phyloP scores from a whole-genome alignment of 192 early-diverging fungal genomes.

The Dissophora ornata region DNA sequence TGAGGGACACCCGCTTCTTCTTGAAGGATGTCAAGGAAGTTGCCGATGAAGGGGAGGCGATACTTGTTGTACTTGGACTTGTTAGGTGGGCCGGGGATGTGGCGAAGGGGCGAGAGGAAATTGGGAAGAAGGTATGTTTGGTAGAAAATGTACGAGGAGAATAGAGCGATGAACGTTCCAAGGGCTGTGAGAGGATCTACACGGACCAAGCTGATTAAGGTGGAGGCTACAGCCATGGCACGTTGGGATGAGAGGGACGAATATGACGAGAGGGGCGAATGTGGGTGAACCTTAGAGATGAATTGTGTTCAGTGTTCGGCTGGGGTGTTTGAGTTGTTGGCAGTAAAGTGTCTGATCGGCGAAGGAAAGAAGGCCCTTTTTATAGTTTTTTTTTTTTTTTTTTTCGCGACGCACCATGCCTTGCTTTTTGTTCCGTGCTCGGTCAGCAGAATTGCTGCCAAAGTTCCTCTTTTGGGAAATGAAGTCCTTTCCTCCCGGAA shows the following conservation, averaged over 20 bases:
- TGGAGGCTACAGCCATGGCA: conserved; percentile 27
- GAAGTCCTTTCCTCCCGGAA: too few relatives aligned
- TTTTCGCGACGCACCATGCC: too few relatives aligned
- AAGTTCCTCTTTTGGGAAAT: too few relatives aligned
- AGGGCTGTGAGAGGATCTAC: conserved; percentile 19
- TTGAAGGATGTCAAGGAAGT: conserved; percentile 55
- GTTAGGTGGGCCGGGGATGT: conserved; percentile 63
- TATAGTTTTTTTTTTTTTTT: too few relatives aligned
- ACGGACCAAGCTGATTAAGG: neutral
- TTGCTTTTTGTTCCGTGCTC: too few relatives aligned
- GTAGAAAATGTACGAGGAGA: conserved; percentile 52
- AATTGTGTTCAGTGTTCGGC: neutral
- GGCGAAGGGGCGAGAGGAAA: conserved; percentile 55
- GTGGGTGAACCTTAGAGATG: neutral
- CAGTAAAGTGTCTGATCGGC: too few relatives aligned
- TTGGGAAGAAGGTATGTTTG: conserved; percentile 50
- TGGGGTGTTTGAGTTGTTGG: too few relatives aligned
- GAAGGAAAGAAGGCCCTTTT: too few relatives aligned
- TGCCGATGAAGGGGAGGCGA: conserved; percentile 55
- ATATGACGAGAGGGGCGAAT: neutral
- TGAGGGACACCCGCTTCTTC: conserved; percentile 61
- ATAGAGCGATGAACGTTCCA: conserved; percentile 13
- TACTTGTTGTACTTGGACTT: conserved; percentile 45
- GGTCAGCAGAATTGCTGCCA: too few relatives aligned
- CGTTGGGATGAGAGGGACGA: neutral